phyloP scores from a whole-genome alignment of 176 grass and related monocot genomes.

The Juncus effusus region DNA sequence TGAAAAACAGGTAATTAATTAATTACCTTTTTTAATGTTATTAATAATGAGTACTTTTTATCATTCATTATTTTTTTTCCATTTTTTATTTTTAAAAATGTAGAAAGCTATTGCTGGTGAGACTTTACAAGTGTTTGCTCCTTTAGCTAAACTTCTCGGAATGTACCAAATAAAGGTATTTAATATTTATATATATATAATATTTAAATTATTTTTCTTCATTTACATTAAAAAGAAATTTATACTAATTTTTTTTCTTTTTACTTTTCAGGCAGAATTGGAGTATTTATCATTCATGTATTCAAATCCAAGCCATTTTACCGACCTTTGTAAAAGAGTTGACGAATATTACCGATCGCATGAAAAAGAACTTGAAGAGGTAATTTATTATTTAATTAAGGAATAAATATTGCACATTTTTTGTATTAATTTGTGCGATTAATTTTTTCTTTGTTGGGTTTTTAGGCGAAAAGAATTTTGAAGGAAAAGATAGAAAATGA shows the following conservation, averaged over 20 bases:
- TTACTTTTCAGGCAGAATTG: slow-evolving; percentile 73
- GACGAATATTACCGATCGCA: slow-evolving; percentile 66
- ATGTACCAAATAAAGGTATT: slow-evolving; percentile 99
- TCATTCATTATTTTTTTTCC: not conserved
- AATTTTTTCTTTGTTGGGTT: slow-evolving; percentile 22
- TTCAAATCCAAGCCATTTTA: slow-evolving; percentile 58
- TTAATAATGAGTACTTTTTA: not conserved
- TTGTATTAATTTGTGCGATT: slow-evolving; percentile 13
- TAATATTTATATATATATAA: not conserved
- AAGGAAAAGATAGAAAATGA: slow-evolving; percentile 72
- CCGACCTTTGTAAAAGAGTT: slow-evolving; percentile 79
- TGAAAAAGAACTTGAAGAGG: slow-evolving; percentile 92
- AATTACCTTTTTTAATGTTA: not conserved
- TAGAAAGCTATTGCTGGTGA: slow-evolving; percentile 77
- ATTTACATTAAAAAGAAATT: not conserved
- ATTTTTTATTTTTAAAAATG: slow-evolving; percentile 14
- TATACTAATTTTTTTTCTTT: slow-evolving; percentile 8
- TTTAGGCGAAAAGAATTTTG: slow-evolving; percentile 86
- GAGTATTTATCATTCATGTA: slow-evolving; percentile 99
- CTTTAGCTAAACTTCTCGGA: slow-evolving; percentile 93
- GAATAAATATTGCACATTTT: slow-evolving; percentile 6
- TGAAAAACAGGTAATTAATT: slow-evolving; percentile 71
- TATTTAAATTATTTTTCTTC: slow-evolving; percentile 1
- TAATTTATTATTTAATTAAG: slow-evolving; percentile 4
- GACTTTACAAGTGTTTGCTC: slow-evolving; percentile 93